Conservation (phyloP, 345 rosid genomes). For the Hibiscus syriacus region DNA sequence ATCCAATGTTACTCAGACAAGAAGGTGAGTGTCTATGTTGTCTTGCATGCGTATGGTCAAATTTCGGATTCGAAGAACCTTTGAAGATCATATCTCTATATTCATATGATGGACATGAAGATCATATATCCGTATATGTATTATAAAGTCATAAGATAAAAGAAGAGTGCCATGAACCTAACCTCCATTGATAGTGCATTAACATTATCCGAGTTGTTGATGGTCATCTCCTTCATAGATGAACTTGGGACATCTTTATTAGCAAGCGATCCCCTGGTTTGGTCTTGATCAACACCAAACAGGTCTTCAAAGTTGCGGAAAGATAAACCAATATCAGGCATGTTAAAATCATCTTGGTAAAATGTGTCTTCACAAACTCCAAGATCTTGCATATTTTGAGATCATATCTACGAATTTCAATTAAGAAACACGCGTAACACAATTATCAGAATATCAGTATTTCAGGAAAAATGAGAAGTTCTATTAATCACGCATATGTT, state of each 20-base stretch:
- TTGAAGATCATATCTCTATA: not conserved
- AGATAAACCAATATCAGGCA: slow-evolving; percentile 74
- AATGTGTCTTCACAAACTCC: slow-evolving; percentile 70
- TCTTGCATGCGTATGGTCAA: too few species aligned
- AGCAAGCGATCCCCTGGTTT: slow-evolving; percentile 22
- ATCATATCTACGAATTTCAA: slow-evolving; percentile 50
- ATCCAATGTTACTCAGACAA: not conserved
- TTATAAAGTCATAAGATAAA: not conserved
- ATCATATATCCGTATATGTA: too few species aligned
- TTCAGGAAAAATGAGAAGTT: not conserved
- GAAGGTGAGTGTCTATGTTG: too few species aligned
- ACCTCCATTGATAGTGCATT: slow-evolving; percentile 25
- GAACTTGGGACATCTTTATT: slow-evolving; percentile 30
- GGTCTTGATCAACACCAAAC: slow-evolving; percentile 57
- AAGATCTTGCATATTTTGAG: slow-evolving; percentile 80
- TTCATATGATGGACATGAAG: not conserved
- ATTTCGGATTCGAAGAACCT: not conserved
- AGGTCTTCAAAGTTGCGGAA: slow-evolving; percentile 74
- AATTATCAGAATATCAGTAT: not conserved
- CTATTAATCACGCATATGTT: not conserved
- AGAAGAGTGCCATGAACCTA: not conserved
- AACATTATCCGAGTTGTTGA: slow-evolving; percentile 25
- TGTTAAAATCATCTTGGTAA: slow-evolving; percentile 45
- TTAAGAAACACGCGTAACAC: not conserved
- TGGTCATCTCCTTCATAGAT: slow-evolving; percentile 26